Percentiles rank a stretch among this genome's conserved stretches.
Evolutionary conservation across 1,139 yeast species (phyloP).

Genomic region (Yamadazyma spencermartinsiae): DNA sequence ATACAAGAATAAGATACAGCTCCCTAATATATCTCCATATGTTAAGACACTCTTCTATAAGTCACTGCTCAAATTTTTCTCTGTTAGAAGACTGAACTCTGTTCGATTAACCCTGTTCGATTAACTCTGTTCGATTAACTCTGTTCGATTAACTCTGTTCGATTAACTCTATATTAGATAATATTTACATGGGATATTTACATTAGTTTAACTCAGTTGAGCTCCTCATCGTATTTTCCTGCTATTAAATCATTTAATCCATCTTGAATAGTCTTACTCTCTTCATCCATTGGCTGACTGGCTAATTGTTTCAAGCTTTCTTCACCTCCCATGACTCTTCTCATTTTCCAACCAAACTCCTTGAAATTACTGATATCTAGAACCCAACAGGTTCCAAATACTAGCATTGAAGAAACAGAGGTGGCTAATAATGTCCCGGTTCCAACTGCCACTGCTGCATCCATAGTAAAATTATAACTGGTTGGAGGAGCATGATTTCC

Average conservation of each 20-base stretch:
- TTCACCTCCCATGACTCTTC: constrained; percentile 66
- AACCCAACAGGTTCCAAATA: constrained; percentile 79
- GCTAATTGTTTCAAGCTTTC: constrained; percentile 50
- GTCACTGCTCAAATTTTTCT: too few relatives aligned
- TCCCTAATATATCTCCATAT: too few relatives aligned
- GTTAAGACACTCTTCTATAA: too few relatives aligned
- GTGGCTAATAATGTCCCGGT: constrained; percentile 78
- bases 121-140: too few relatives aligned
- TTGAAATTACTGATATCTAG: constrained; percentile 65
- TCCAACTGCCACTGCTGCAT: constrained; percentile 85
- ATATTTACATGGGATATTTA: too few relatives aligned
- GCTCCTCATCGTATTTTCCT: constrained; percentile 34
- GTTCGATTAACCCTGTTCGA: too few relatives aligned
- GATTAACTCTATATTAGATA: too few relatives aligned
- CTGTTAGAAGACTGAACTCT: too few relatives aligned
- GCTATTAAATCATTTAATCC: constrained; percentile 47
- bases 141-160: too few relatives aligned
- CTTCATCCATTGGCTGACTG: constrained; percentile 65
- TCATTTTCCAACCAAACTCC: constrained; percentile 76
- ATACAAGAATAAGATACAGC: too few relatives aligned
- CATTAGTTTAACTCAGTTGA: too few relatives aligned
- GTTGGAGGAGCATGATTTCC: constrained; percentile 84
- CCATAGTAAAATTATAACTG: constrained; percentile 72
- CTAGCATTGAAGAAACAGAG: constrained; percentile 68
- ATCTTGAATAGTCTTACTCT: constrained; percentile 56